Evolutionary conservation across 768 basidiomycete genomes (phyloP), one percentile per base, ranked within the genome.

Genomic region (Cyclocybe cylindracea): DNA sequence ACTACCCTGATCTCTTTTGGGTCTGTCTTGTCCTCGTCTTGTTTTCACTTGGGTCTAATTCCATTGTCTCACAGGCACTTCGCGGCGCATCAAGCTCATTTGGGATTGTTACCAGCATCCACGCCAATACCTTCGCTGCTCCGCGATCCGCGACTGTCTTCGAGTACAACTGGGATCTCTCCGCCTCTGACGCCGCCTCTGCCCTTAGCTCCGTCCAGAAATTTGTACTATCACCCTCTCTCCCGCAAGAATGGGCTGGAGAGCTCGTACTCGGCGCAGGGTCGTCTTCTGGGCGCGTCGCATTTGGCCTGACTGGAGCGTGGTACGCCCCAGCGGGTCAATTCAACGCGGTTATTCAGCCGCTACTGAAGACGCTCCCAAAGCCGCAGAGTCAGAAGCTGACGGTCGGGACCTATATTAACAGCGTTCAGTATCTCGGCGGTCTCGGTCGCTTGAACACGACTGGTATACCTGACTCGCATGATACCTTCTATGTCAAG

Each of bases 401-500:
- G 10, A 61, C 56, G 4, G 42, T 44, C 3, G 68, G 69, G 5
- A 55, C 60, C 10, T 77, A 74, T 50, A 68, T 74, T 35, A 60
- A 66, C 43, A 71, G 65, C 40, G 66, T 72, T 1, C 50, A 59
- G 4, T 51, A 62, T 13, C 55, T 74, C 3, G 68, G 64, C 9
- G 67, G 68, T 7, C 50, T 55, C 6, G 60, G 62, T 1, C 57
- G 50, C 5, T 54, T 68, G 38, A 61, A 58, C 48, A 66, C 65
- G 9, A 58, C 46, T 6, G 39, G 10, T 55, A 65, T 6, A 64
- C 72, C 37, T 53, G 58, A 49, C 6, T 51, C 51, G 11, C 75
- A 63, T 62, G 75, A 76, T 57, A 78, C 75, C 0, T 77, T 78
- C 60, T 77, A 76, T 41, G 70, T 69, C 0, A 76, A 76, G 50